These are phyloP conservation scores for Naganishia onofrii DNA, from an alignment of 768 basidiomycete species.

Conservation along the genomic window DNA sequence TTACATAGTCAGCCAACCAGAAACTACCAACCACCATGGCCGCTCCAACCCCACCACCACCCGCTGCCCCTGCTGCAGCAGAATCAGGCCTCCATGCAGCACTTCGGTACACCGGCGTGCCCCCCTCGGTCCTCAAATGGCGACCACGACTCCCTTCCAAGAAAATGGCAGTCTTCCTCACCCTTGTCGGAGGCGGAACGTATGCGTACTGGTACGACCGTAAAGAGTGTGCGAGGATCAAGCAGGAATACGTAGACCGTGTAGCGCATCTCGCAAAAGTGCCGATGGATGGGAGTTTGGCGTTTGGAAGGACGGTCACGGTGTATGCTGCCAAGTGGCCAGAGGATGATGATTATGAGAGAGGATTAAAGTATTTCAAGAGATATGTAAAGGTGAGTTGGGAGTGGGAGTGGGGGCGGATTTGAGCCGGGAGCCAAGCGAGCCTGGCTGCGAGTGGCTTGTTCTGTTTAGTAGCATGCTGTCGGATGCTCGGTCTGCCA, in stretches of 20 bases:
- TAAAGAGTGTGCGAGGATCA: conserved; percentile 70
- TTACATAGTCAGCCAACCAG: too few relatives aligned
- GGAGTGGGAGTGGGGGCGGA: neutral
- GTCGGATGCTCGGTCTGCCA: too few relatives aligned
- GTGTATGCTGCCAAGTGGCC: conserved; percentile 91
- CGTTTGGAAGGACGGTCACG: conserved; percentile 70
- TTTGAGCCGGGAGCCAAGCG: too few relatives aligned
- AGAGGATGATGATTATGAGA: conserved; percentile 86
- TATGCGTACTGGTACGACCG: conserved; percentile 85
- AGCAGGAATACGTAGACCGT: conserved; percentile 70
- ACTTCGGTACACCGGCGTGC: conserved; percentile 58
- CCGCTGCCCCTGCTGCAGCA: neutral
- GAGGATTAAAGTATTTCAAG: conserved; percentile 81
- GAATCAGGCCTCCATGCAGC: conserved; percentile 15
- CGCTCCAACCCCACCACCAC: neutral
- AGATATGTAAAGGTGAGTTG: conserved; percentile 87
- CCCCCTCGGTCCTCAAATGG: conserved; percentile 75
- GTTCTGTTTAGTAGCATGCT: too few relatives aligned
- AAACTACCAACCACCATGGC: neutral
- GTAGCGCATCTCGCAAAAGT: conserved; percentile 75
- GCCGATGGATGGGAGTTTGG: conserved; percentile 61
- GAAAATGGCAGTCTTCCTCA: conserved; percentile 91
- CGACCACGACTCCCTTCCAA: conserved; percentile 82
- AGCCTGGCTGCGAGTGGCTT: too few relatives aligned
- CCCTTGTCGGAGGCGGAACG: conserved; percentile 63